Conservation (phyloP, 345 rosid genomes). For the Capsella bursapastoris region DNA sequence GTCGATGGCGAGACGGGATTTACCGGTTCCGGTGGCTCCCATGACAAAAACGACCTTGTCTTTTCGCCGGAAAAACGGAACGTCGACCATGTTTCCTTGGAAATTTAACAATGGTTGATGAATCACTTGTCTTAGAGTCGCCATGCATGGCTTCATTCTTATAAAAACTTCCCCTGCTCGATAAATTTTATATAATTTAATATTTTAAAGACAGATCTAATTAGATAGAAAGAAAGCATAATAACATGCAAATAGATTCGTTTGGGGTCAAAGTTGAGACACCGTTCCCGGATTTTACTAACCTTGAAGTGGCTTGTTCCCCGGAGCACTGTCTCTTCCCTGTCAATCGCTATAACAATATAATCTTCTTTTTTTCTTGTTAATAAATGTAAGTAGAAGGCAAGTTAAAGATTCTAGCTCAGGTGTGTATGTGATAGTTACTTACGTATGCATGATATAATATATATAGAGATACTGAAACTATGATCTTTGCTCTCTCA, state of each 20-base stretch:
- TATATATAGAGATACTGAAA: constrained; percentile 5
- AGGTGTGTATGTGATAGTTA: constrained; percentile 7
- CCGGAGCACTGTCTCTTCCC: constrained; percentile 48
- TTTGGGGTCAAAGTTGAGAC: constrained; percentile 33
- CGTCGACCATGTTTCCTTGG: constrained; percentile 49
- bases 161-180: constrained; percentile 41
- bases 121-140: constrained; percentile 53
- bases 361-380: neutral
- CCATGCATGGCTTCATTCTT: constrained; percentile 55
- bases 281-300: constrained; percentile 36
- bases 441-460: neutral
- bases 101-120: constrained; percentile 58
- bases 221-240: constrained; percentile 9
- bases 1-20: constrained; percentile 84
- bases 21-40: constrained; percentile 94
- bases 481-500: constrained; percentile 25
- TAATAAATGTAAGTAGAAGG: constrained; percentile 5
- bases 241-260: constrained; percentile 44
- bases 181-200: constrained; percentile 13
- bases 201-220: constrained; percentile 42
- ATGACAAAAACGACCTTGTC: constrained; percentile 79
- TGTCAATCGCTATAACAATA: constrained; percentile 8
- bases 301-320: constrained; percentile 46
- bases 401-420: constrained; percentile 25
- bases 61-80: constrained; percentile 59